phyloP scores from a whole-genome alignment of 2,329 filamentous ascomycete species.

The Magnaporthiopsis rhizophila region DNA sequence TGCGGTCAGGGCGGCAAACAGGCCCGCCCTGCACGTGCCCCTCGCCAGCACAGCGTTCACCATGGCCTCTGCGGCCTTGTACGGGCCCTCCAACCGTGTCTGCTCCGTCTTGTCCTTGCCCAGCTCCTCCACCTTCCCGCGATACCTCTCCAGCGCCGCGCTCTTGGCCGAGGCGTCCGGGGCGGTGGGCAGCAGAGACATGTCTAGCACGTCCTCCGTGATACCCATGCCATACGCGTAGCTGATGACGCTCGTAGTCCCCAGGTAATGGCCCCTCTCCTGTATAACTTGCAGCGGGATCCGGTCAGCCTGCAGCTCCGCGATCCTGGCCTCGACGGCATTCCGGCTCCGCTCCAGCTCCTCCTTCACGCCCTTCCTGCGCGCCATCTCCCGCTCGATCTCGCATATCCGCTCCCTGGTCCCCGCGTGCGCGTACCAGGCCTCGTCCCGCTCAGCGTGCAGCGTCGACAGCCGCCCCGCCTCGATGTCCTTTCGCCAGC shows the following conservation, averaged over 20 bases:
- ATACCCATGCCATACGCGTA: not conserved
- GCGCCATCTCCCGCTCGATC: not conserved
- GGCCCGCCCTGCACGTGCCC: not conserved
- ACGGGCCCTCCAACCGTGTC: too few relatives aligned
- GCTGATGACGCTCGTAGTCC: not conserved
- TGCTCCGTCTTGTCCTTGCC: not conserved
- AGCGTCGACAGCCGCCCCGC: not conserved
- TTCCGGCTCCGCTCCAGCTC: not conserved
- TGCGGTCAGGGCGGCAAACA: slow-evolving; percentile 14
- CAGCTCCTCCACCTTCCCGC: not conserved
- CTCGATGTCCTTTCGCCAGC: not conserved
- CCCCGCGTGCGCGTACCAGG: not conserved
- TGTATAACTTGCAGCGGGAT: not conserved
- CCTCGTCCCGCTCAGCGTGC: not conserved
- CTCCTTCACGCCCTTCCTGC: not conserved
- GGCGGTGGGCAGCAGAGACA: not conserved
- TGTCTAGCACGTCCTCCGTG: not conserved
- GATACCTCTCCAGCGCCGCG: not conserved
- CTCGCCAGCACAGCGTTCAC: not conserved
- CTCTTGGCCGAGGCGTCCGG: not conserved
- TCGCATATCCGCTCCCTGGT: not conserved
- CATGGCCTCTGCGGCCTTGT: not conserved
- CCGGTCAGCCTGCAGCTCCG: not conserved
- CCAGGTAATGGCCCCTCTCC: not conserved
- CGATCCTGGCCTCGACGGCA: not conserved